Evolutionary conservation across 306 rosid species (phyloP).

Genomic region (Vigna unguiculata): DNA sequence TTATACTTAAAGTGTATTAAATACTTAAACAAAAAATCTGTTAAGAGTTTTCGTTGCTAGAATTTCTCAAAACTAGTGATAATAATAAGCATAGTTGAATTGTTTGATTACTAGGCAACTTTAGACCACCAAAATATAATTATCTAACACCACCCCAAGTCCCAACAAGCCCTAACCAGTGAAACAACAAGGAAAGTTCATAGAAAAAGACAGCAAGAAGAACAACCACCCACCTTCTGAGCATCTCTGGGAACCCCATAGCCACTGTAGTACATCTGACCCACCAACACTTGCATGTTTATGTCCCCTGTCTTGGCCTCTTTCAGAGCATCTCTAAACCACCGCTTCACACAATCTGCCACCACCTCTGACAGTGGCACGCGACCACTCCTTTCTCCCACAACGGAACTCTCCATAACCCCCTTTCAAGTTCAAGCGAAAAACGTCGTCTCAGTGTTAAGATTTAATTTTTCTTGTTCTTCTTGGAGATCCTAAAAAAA

Average conservation of each 20-base stretch:
- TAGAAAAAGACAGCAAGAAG: not conserved
- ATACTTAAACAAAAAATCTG: not conserved
- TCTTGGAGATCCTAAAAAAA: not conserved
- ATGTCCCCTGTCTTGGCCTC: slow-evolving; percentile 80
- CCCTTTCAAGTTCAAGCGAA: slow-evolving; percentile 35
- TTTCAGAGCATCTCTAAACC: slow-evolving; percentile 81
- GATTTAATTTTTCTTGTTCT: not conserved
- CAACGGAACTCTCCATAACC: slow-evolving; percentile 62
- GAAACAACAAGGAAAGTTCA: not conserved
- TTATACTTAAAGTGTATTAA: too few relatives aligned
- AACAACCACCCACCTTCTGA: slow-evolving; percentile 57
- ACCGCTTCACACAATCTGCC: slow-evolving; percentile 80
- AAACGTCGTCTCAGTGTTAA: not conserved
- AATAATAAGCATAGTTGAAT: not conserved
- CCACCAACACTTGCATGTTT: slow-evolving; percentile 83
- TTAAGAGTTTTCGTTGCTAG: not conserved
- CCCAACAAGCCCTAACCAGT: slow-evolving; percentile 19
- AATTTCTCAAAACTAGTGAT: not conserved
- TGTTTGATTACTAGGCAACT: not conserved
- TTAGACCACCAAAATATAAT: slow-evolving; percentile 11
- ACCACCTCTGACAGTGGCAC: slow-evolving; percentile 76
- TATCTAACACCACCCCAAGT: not conserved
- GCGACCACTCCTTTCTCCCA: slow-evolving; percentile 47
- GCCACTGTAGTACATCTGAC: slow-evolving; percentile 86
- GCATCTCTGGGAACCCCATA: slow-evolving; percentile 83